A percentile compares a stretch with the other conserved stretches of the same genome.
Evolutionary conservation across 169 alveolate genomes (phyloP).

Genomic region (Plasmodium chabaudi): DNA sequence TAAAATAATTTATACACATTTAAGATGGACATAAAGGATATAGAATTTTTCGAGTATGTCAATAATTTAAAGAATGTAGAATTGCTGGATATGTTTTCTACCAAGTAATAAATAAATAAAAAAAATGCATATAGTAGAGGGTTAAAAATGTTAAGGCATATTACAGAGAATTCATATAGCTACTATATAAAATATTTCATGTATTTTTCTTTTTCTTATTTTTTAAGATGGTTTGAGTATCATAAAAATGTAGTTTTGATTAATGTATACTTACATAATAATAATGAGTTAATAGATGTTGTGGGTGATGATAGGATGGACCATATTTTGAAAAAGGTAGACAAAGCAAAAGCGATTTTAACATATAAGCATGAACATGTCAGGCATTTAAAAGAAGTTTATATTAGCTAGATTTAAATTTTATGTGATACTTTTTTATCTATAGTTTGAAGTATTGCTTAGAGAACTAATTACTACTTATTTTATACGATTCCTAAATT

Average conservation of each 20-base stretch:
- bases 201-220: neutral
- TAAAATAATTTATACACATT: neutral
- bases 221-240: conserved; percentile 46
- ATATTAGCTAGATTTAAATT: neutral
- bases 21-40: conserved; percentile 52
- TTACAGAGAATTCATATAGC: neutral
- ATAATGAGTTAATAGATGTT: conserved; percentile 41
- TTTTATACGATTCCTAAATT: conserved; percentile 36
- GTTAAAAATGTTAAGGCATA: neutral
- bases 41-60: conserved; percentile 42
- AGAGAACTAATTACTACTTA: conserved; percentile 58
- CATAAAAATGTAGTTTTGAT: conserved; percentile 55
- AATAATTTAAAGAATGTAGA: conserved; percentile 14
- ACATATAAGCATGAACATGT: neutral
- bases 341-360: neutral
- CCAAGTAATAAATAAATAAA: conserved; percentile 29
- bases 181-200: conserved; percentile 3
- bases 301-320: conserved; percentile 22
- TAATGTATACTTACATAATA: conserved; percentile 37
- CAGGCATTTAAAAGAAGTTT: neutral
- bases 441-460: conserved; percentile 37
- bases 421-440: neutral
- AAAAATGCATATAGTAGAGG: neutral
- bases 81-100: conserved; percentile 33
- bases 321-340: conserved; percentile 40